Evolutionary conservation across 2,329 filamentous ascomycete genomes (phyloP), one percentile per base, ranked within the genome.

Genomic region (Tolypocladium sp.): DNA sequence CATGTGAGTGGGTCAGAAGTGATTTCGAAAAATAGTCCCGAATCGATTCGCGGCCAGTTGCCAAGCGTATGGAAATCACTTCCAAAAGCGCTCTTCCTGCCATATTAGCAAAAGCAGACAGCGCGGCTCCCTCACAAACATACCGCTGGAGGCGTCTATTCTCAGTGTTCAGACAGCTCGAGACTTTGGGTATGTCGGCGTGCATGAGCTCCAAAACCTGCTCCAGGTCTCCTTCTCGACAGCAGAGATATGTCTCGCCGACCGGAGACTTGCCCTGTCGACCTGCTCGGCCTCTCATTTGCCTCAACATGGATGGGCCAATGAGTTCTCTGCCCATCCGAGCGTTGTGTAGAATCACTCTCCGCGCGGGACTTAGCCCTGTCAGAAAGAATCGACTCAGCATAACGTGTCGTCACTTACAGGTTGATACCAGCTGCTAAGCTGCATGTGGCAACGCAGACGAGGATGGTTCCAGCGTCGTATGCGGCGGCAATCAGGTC

Each of bases 401-500:
- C 41, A 17, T 15, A 33, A 42, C 40, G 10, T 27, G 9, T 17
- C 6, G 12, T 33, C 20, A 63, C 73, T 59, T 61, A 78, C 67
- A 92, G 74, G 70, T 92, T 92, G 60, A 92, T 90, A n/a, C 89
- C 89, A 17, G 89, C 89, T n/a, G 89, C 89, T 59, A 92, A 79
- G 68, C 88, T 91, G 66, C 88, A 91, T 2, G 89, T 92, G 42
- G 89, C 89, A 20, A 91, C 84, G 57, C 90, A 86, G 1, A 91
- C 83, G 64, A 87, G 87, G 22, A 92, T 69, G 6, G 82, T 76
- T 0, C 89, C 88, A 44, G 75, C 71, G 67, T 92, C 89, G 63
- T 91, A 92, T 15, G 88, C 88, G 41, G 79, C 80, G 2, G 88
- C 85, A 58, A 92, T 81, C 9, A 91, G 73, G 55, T 91, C 88